Percentiles rank a stretch among this genome's conserved stretches.
Evolutionary conservation across 257 asterid genomes (phyloP).

Genomic region (Rubia yunnanensis): DNA sequence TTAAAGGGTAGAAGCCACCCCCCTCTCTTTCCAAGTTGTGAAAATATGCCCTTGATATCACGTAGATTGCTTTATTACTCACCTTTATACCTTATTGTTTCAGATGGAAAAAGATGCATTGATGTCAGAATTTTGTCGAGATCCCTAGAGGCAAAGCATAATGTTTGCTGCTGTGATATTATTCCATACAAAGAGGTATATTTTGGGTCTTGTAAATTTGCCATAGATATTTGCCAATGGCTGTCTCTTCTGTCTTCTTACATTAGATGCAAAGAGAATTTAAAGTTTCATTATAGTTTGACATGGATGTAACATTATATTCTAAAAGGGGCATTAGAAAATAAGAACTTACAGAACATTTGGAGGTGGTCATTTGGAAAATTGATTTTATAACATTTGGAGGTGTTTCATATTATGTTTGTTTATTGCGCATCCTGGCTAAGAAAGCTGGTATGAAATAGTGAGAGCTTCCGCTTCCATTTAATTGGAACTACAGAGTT

Average conservation of each 20-base stretch:
- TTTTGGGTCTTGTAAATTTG: conserved; percentile 7
- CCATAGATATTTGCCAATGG: conserved; percentile 7
- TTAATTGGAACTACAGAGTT: not conserved
- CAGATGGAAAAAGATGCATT: conserved; percentile 43
- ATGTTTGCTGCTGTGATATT: conserved; percentile 59
- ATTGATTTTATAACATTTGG: not conserved
- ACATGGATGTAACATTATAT: not conserved
- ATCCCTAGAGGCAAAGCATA: conserved; percentile 78
- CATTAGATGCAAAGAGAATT: not conserved
- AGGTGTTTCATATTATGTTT: not conserved
- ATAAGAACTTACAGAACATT: not conserved
- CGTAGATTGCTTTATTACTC: conserved; percentile 4
- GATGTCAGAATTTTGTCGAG: conserved; percentile 60
- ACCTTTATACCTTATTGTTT: conserved; percentile 12
- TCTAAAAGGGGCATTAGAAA: not conserved
- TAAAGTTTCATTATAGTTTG: not conserved
- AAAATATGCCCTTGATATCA: conserved; percentile 7
- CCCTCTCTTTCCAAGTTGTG: conserved; percentile 3
- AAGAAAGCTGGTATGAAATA: not conserved
- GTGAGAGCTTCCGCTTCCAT: not conserved
- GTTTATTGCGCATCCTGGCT: not conserved
- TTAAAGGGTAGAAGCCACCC: conserved; percentile 36
- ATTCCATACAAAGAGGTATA: conserved; percentile 44
- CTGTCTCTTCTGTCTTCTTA: conserved; percentile 15
- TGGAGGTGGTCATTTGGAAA: not conserved